Conservation (phyloP, 2,329 filamentous ascomycete genomes). For the Dothistroma septosporum region DNA sequence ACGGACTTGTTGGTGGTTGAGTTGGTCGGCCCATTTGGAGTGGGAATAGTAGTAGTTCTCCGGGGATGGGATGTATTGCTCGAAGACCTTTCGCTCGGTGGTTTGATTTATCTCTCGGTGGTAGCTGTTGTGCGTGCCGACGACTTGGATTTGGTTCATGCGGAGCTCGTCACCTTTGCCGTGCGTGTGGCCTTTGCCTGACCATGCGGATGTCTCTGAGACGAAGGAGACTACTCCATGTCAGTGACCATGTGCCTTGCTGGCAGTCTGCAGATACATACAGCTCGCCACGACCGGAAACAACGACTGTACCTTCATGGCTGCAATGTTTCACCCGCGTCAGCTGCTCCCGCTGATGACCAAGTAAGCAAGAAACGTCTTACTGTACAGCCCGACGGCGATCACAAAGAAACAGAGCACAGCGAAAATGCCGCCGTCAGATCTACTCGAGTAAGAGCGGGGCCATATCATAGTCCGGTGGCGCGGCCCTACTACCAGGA, state of each 20-base stretch:
- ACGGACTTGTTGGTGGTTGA: constrained; percentile 45
- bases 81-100: constrained; percentile 41
- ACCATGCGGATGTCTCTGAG: not conserved
- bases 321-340: not conserved
- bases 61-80: constrained; percentile 36
- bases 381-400: constrained; percentile 17
- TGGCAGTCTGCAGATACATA: not conserved
- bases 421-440: constrained; percentile 1
- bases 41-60: constrained; percentile 50
- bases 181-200: constrained; percentile 2
- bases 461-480: constrained; percentile 10
- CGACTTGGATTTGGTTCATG: constrained; percentile 51
- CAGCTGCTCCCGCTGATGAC: not conserved
- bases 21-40: constrained; percentile 43
- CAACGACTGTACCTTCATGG: constrained; percentile 1
- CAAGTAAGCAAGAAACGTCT: not conserved
- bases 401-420: constrained; percentile 12
- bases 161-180: constrained; percentile 33
- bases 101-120: constrained; percentile 43
- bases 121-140: constrained; percentile 53
- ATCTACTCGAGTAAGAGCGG: not conserved
- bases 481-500: not conserved
- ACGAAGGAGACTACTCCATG: constrained; percentile 10
- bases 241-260: not conserved
- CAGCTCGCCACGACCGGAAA: constrained; percentile 5